Percentiles rank a stretch among this genome's conserved stretches.
Conservation (phyloP, 2,329 filamentous ascomycete genomes). For the Beauveria brongniartii region DNA sequence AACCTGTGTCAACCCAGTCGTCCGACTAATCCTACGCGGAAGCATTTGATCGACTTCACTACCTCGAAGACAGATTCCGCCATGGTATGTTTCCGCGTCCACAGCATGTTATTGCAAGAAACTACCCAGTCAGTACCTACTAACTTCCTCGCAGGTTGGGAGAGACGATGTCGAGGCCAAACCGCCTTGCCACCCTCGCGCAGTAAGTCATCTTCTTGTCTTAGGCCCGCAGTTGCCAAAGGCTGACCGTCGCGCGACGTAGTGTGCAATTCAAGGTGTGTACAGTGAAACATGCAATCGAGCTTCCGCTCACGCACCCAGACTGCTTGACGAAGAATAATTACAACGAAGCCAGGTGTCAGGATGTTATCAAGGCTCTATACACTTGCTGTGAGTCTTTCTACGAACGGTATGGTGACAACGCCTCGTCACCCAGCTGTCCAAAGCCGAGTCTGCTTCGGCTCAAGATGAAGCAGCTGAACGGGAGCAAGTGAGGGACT, state of each 20-base stretch:
- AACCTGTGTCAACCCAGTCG: too few species aligned
- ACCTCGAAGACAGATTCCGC: background rate
- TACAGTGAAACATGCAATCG: background rate
- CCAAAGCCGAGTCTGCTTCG: conserved; percentile 72
- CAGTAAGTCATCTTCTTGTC: conserved; percentile 44
- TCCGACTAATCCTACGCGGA: too few species aligned
- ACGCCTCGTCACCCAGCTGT: conserved; percentile 72
- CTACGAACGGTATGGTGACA: conserved; percentile 70
- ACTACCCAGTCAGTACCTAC: background rate
- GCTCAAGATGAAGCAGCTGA: conserved; percentile 77
- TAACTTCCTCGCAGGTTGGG: conserved; percentile 24
- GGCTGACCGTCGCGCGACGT: conserved; percentile 24
- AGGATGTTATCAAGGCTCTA: conserved; percentile 67
- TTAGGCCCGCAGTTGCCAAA: background rate
- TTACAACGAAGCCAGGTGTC: conserved; percentile 80
- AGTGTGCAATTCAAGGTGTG: conserved; percentile 87
- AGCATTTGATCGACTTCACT: too few species aligned
- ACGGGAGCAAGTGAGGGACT: conserved; percentile 23
- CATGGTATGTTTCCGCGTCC: background rate
- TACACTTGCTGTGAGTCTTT: conserved; percentile 92
- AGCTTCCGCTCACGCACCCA: conserved; percentile 27
- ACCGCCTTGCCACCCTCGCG: conserved; percentile 78
- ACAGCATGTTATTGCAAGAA: background rate
- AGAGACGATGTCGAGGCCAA: conserved; percentile 65
- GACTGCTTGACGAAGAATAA: conserved; percentile 78